Base-by-base conservation (phyloP, 768 basidiomycete genomes). In the Leccinellum rugosiceps region DNA sequence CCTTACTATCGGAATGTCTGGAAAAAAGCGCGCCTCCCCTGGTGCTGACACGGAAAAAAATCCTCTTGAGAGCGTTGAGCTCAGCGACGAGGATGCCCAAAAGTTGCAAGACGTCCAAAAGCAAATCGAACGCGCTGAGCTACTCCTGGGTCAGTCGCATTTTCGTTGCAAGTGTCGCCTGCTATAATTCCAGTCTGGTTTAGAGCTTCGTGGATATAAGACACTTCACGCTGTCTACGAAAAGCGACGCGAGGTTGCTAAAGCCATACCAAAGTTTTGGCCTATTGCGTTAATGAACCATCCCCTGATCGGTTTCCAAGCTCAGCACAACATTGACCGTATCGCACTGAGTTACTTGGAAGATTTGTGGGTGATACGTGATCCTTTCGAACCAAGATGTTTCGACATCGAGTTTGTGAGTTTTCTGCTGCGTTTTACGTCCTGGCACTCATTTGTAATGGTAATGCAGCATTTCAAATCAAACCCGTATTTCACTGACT, bases 371-470 rank as follows among this genome's bases (percentile, higher is more conserved):
- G 77, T 96, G 35, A 79, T 76, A 57, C 84, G 90, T 54, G 86
- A 95, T 68, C 65, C 79, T 43, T 72, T 74, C 44, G 94, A 97
- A 71, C 85, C 86, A 56, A 77, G 94, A 65, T 87, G 86, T 68
- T 96, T 87, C 76, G 88, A 86, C 50, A 73, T 96, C 55, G 88
- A 94, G 78, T 93, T 97, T 75, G 94, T 95, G 72, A 68, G 94
- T 84, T 31, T 31, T 51, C 50, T 55, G 51, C 54, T 45, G 23
- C 52, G 48, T 58, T 53, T 53, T 21, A 47, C 14, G 26, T 31
- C 32, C 43, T 26, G 0, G 50, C 47, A n/a, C 55, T 65, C 51
- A 66, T 41, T 35, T 9, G 30, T 21, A 19, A 14, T 51, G 19
- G 30, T 21, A 19, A 14, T 51, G 19, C 46, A 94, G 92, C 68